Evolutionary conservation across 805 yeast species (phyloP), one percentile per base, ranked within the genome.

Genomic region (Millerozyma miso): DNA sequence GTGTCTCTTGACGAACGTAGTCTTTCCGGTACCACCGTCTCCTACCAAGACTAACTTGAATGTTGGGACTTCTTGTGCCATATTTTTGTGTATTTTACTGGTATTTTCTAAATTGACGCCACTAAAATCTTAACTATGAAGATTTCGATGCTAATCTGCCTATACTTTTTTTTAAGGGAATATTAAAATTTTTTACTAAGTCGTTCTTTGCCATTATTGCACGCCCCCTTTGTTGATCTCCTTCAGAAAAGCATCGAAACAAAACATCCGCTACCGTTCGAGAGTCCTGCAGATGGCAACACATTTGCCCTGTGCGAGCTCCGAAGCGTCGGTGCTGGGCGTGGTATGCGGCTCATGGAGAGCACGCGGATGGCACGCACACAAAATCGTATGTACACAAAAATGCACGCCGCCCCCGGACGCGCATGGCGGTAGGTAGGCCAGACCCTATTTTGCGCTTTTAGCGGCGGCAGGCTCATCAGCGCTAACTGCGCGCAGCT

Each of bases 1-100:
- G 75, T 93, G 99, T 80, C 99, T 90, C 81, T 95, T 93, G 71
- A 93, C 99, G 61, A 93, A 93, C 47, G 99, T 93, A 79, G 99
- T 93, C 74, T 93, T 93, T 77, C 99, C 99, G 73, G 99, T 93
- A 83, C 99, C 99, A 80, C 99, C 99, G 69, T 93, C 99, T 70
- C 99, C 99, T 74, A 93, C 99, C 64, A 93, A 83, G 62, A 93
- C 99, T 71, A 93, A 83, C 79, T 93, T 93, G 75, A 93, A 93
- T 55, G 96, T 88, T 58, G 99, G 98, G 71, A 89, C 95, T 77
- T 81, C 84, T 62, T 73, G 74, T 60, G 86, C 81, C 87, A 83
- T 81, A 53, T 46, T 67, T 46, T 45, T 40, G 44, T 44, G 47
- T 42, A 46, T 51, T n/a, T 32, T n/a, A 15, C n/a, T 15, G 14